Evolutionary conservation across 176 grass and related monocot species (phyloP), one percentile per base, ranked within the genome.

Genomic region (Chrysopogon serrulatus): DNA sequence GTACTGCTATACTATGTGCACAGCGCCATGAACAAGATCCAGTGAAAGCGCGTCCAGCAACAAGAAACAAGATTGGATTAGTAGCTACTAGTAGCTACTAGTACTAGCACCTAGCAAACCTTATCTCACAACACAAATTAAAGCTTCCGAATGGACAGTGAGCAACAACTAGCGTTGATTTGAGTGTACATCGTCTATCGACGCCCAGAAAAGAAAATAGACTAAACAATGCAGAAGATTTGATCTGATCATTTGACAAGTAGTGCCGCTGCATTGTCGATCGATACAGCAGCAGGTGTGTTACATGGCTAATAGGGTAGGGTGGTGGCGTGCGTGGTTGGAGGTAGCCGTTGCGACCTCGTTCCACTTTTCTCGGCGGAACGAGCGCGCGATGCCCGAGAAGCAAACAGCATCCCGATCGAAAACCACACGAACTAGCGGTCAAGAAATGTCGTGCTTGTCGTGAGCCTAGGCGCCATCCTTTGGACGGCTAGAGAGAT

Each of bases 261-360:
- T n/a, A n/a, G n/a, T n/a, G n/a, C n/a, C n/a, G n/a, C n/a, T n/a
- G 15, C 74, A 19, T 17, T n/a, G n/a, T n/a, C 62, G 26, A 81
- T 32, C 44, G 28, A 68, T 56, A 33, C 59, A 57, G 4, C n/a
- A n/a, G 23, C 8, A 66, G 23, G 23, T n/a, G 43, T 64, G 6
- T 6, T 17, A 31, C 31, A 23, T 61, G 10, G 21, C 16, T 15
- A n/a, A n/a, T n/a, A n/a, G n/a, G n/a, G n/a, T n/a, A 33, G 35
- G 5, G 67, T 8, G 13, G 23, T 3, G 28, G 40, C 23, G 40
- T 72, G 41, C 40, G 15, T 41, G 66, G 39, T 21, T 27, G 9
- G 62, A 84, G 82, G 13, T 90, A 90, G 84, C 84, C 84, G 84
- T 90, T 90, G 88, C 10, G 68, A 49, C 47, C 79, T 83, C 60